A percentile compares a stretch with the other conserved stretches of the same genome.
Conservation (phyloP, 176 grass and related monocot species). For the Carex parvula region DNA sequence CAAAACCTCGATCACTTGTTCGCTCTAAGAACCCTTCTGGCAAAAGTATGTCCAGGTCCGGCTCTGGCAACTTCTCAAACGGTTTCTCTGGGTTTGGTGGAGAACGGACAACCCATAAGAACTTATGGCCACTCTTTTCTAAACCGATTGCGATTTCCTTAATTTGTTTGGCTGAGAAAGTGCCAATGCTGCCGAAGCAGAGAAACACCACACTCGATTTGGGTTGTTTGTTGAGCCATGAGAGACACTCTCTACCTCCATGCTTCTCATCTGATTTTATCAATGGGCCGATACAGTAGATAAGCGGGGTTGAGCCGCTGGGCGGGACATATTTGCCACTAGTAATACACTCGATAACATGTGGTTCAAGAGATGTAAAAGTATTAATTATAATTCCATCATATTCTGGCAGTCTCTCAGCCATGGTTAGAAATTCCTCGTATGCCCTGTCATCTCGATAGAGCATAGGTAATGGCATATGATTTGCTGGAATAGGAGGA, state of each 20-base stretch:
- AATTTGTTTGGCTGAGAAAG: constrained; percentile 27
- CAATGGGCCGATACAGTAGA: constrained; percentile 54
- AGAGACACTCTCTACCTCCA: constrained; percentile 30
- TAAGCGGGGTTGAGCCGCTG: constrained; percentile 14
- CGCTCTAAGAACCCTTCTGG: constrained; percentile 32
- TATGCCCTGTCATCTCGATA: constrained; percentile 33
- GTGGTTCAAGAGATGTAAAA: constrained; percentile 44
- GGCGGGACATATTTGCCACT: constrained; percentile 27
- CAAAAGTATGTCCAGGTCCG: not conserved
- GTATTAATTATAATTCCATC: constrained; percentile 51
- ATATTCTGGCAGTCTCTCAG: not conserved
- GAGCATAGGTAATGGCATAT: constrained; percentile 10
- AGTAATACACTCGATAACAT: constrained; percentile 19
- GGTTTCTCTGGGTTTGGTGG: constrained; percentile 5
- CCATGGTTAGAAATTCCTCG: not conserved
- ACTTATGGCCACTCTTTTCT: constrained; percentile 35
- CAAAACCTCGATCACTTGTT: constrained; percentile 25
- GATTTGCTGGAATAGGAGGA: constrained; percentile 30
- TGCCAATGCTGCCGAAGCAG: constrained; percentile 43
- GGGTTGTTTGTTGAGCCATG: constrained; percentile 37
- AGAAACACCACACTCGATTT: constrained; percentile 38
- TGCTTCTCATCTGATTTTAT: constrained; percentile 50
- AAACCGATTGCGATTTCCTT: constrained; percentile 35
- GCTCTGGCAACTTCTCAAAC: not conserved
- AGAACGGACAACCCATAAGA: constrained; percentile 35